Evolutionary conservation across 2,329 filamentous ascomycete genomes (phyloP).

Genomic region (Monosporascus sp.): DNA sequence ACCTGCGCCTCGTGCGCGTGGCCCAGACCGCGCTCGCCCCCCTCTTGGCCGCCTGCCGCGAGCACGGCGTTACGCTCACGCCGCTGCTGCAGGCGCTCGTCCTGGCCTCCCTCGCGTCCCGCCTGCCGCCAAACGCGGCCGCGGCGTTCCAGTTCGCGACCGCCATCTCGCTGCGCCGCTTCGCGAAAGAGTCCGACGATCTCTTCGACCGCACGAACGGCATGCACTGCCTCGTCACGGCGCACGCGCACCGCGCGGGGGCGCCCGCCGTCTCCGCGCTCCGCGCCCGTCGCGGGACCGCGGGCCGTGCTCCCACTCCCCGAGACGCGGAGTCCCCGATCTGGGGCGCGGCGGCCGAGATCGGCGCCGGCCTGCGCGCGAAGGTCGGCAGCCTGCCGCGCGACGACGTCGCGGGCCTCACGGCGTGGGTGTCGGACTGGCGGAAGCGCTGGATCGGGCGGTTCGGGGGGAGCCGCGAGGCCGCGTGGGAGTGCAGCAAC

Average conservation of each 20-base stretch:
- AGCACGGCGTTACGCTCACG: constrained; percentile 41
- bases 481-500: constrained; percentile 50
- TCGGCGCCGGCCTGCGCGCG: constrained; percentile 31
- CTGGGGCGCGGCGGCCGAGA: constrained; percentile 36
- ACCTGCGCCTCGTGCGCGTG: constrained; percentile 33
- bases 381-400: constrained; percentile 30
- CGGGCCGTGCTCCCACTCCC: not conserved
- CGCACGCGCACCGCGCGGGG: constrained; percentile 27
- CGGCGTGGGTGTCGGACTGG: constrained; percentile 41
- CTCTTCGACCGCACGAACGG: constrained; percentile 22
- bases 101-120: constrained; percentile 34
- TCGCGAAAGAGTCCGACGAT: constrained; percentile 19
- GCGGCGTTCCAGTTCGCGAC: constrained; percentile 33
- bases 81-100: constrained; percentile 43
- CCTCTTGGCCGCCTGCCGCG: constrained; percentile 36
- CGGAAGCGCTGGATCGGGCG: constrained; percentile 33
- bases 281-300: not conserved
- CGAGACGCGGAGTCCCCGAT: constrained; percentile 24
- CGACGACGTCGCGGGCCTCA: constrained; percentile 38
- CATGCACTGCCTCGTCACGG: constrained; percentile 37
- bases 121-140: constrained; percentile 28
- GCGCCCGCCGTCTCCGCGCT: constrained; percentile 4
- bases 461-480: constrained; percentile 36
- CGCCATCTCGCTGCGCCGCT: constrained; percentile 40
- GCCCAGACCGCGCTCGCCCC: constrained; percentile 18